phyloP scores from a whole-genome alignment of 176 grass and related monocot species.

The Miscanthus lutarioriparius region DNA sequence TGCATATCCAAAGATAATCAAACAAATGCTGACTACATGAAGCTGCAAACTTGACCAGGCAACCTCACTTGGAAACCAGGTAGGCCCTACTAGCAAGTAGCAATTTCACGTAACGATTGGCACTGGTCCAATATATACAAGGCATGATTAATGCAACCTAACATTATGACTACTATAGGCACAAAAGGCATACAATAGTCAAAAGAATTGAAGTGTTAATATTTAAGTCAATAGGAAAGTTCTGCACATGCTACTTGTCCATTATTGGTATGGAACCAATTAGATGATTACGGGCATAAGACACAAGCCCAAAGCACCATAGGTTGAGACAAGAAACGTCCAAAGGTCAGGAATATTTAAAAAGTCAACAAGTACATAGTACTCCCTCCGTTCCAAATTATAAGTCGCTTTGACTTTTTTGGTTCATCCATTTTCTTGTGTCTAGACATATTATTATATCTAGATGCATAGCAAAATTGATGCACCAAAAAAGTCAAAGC shows the following conservation, averaged over 20 bases:
- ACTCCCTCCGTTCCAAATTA: too few relatives aligned
- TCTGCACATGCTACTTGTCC: neutral
- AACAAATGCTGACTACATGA: neutral
- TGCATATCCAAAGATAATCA: neutral
- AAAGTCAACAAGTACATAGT: neutral
- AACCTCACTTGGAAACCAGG: conserved; percentile 5
- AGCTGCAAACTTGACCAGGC: neutral
- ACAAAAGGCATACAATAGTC: neutral
- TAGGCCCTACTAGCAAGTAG: neutral
- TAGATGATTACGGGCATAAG: neutral
- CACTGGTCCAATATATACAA: neutral
- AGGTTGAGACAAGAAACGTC: neutral
- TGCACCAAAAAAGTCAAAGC: too few relatives aligned
- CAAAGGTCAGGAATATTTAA: neutral
- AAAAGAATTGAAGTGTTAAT: neutral
- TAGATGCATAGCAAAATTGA: too few relatives aligned
- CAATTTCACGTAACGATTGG: neutral
- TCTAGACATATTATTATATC: too few relatives aligned
- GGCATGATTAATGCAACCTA: neutral
- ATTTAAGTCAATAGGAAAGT: neutral
- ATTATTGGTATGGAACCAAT: neutral
- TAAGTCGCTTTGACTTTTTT: too few relatives aligned
- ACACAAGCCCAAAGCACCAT: neutral
- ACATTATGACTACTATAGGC: neutral
- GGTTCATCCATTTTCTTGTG: too few relatives aligned